Evolutionary conservation across 208 protist genomes (phyloP).

Genomic region (Leishmania tarentolae): DNA sequence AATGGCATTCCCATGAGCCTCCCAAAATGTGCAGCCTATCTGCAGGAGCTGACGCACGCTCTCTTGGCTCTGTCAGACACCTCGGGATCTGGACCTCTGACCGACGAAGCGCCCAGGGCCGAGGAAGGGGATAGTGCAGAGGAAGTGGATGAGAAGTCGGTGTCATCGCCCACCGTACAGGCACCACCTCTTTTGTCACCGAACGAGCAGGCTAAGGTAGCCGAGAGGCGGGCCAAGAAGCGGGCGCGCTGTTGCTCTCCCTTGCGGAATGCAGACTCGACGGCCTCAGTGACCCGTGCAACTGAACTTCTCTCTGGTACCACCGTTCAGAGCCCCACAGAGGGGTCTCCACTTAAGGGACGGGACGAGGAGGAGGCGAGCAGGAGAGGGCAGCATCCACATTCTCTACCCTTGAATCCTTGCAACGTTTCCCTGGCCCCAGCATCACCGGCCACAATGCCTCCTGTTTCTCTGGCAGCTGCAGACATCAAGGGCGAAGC

Average conservation of each 20-base stretch:
- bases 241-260: constrained; percentile 9
- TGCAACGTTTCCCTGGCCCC: not conserved
- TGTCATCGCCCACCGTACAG: constrained; percentile 2
- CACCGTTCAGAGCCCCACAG: not conserved
- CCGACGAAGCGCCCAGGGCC: not conserved
- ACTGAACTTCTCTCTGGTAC: not conserved
- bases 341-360: not conserved
- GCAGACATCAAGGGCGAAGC: constrained; percentile 2
- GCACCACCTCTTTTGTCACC: constrained; percentile 3
- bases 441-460: not conserved
- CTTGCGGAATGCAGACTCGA: not conserved
- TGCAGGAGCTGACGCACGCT: not conserved
- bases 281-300: not conserved
- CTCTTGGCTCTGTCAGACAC: too few relatives aligned
- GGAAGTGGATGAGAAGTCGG: not conserved
- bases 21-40: constrained; percentile 9
- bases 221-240: constrained; percentile 3
- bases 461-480: not conserved
- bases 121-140: not conserved
- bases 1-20: constrained; percentile 10
- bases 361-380: not conserved
- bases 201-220: not conserved
- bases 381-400: not conserved
- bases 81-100: not conserved
- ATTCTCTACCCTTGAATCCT: not conserved